Conservation (phyloP, 164 flowering plant genomes). For the Cinnamomum micranthum region DNA sequence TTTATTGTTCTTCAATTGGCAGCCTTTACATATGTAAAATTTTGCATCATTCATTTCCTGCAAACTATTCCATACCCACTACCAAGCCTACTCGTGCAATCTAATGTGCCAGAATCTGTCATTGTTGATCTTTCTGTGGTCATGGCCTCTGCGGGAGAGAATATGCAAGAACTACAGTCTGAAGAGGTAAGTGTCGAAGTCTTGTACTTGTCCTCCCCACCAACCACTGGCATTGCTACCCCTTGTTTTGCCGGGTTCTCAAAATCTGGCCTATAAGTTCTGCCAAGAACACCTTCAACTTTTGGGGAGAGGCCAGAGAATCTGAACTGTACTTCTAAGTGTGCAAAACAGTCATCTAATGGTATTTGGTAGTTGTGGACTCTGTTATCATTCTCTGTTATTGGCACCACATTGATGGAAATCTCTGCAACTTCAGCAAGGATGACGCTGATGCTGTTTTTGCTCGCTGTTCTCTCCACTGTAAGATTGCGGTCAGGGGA, state of each 20-base stretch:
- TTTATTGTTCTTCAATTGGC: neutral
- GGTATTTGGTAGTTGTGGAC: constrained; percentile 64
- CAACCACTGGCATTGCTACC: constrained; percentile 71
- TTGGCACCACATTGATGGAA: constrained; percentile 38
- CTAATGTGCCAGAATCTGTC: constrained; percentile 41
- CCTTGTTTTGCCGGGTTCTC: constrained; percentile 64
- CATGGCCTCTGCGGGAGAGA: constrained; percentile 29
- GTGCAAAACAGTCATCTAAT: constrained; percentile 67
- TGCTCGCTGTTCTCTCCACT: constrained; percentile 33
- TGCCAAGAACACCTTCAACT: constrained; percentile 79
- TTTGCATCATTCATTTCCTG: constrained; percentile 26
- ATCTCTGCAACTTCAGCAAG: constrained; percentile 34
- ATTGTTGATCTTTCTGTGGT: constrained; percentile 14
- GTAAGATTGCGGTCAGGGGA: constrained; percentile 28
- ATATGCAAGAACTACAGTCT: constrained; percentile 47
- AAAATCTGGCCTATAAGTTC: constrained; percentile 66
- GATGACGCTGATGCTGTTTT: constrained; percentile 30
- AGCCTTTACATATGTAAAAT: neutral
- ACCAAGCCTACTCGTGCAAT: constrained; percentile 39
- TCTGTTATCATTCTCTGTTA: constrained; percentile 38
- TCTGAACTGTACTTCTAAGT: constrained; percentile 69
- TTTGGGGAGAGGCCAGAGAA: constrained; percentile 46
- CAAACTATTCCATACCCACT: constrained; percentile 61
- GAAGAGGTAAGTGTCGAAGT: constrained; percentile 53
- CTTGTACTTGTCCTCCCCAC: constrained; percentile 64